Percentiles rank a stretch among this genome's conserved stretches.
Evolutionary conservation across 192 early-diverging fungal genomes (phyloP).

Genomic region (Coemansia sp.): DNA sequence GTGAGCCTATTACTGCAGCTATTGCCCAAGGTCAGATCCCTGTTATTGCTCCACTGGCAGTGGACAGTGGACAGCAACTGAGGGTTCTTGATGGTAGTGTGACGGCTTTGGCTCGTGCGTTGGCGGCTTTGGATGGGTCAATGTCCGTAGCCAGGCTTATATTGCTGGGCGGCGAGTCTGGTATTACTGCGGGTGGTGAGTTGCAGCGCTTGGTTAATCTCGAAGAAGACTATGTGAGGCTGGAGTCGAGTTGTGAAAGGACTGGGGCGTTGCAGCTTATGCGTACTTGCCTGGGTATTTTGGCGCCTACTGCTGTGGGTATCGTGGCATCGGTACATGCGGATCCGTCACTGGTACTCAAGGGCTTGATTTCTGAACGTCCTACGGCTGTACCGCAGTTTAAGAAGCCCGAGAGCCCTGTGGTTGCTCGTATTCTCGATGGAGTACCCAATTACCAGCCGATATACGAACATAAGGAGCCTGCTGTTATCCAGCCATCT

Average conservation of each 20-base stretch:
- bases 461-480: not conserved
- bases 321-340: constrained; percentile 66
- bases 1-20: constrained; percentile 59
- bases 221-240: constrained; percentile 67
- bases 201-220: constrained; percentile 80
- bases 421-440: not conserved
- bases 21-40: constrained; percentile 67
- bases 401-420: not conserved
- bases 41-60: constrained; percentile 56
- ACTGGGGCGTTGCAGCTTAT: constrained; percentile 58
- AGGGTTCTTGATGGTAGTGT: constrained; percentile 35
- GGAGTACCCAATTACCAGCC: no score
- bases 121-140: constrained; percentile 61
- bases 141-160: constrained; percentile 68
- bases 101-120: constrained; percentile 59
- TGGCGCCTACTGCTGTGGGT: constrained; percentile 73
- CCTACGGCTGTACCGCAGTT: not conserved
- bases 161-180: constrained; percentile 50
- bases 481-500: constrained; percentile 11
- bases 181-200: constrained; percentile 44
- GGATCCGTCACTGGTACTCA: constrained; percentile 48
- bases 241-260: constrained; percentile 20
- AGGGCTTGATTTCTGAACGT: constrained; percentile 52
- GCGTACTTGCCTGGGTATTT: constrained; percentile 60
- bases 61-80: constrained; percentile 47